phyloP scores from a whole-genome alignment of 1,284 basidiomycete species.

The Porodaedalea pini region DNA sequence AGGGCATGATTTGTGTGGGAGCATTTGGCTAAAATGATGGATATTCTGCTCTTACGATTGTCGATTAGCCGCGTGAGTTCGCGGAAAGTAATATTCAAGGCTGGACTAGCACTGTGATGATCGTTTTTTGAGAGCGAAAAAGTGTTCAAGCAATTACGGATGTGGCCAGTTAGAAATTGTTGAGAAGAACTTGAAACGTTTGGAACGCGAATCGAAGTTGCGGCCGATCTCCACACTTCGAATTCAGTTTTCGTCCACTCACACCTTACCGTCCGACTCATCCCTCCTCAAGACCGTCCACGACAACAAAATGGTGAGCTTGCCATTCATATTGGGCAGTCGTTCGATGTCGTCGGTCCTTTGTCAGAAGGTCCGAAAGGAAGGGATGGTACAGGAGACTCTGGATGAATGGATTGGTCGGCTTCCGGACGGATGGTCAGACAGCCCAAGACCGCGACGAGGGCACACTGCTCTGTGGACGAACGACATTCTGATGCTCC shows the following conservation, averaged over 20 bases:
- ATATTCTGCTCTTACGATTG: too few relatives aligned
- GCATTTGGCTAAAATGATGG: too few relatives aligned
- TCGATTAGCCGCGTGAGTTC: too few relatives aligned
- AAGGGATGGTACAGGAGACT: background rate
- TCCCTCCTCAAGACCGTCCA: constrained; percentile 5
- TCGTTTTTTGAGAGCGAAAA: too few relatives aligned
- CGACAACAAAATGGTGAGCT: constrained; percentile 13
- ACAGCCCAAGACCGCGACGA: background rate
- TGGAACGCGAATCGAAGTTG: background rate
- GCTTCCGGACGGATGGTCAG: background rate
- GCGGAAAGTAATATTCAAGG: too few relatives aligned
- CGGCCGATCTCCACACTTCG: background rate
- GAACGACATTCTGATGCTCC: background rate
- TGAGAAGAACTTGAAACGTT: background rate
- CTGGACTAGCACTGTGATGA: too few relatives aligned
- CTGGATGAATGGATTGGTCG: constrained; percentile 7
- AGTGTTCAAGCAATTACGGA: too few relatives aligned
- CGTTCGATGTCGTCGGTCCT: background rate
- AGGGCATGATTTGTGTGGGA: too few relatives aligned
- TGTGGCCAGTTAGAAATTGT: too few relatives aligned
- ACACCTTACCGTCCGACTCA: background rate
- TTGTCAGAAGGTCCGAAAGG: background rate
- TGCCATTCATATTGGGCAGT: background rate
- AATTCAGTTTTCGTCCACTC: background rate
- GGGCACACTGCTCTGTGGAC: background rate